phyloP scores from a whole-genome alignment of 2,329 filamentous ascomycete genomes.

The Meredithiella fracta region DNA sequence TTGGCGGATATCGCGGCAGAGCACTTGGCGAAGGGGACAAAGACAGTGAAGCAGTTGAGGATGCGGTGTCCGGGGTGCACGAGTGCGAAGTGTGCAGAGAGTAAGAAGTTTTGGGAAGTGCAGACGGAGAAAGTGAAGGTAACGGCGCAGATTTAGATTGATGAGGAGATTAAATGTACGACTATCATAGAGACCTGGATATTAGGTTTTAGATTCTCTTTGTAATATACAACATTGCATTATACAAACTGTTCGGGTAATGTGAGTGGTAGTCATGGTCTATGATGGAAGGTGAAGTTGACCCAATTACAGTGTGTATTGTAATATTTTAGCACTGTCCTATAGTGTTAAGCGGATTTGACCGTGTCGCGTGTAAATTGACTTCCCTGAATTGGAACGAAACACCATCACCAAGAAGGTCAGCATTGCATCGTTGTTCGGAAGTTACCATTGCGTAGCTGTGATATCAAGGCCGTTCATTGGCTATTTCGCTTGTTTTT shows the following conservation, averaged over 20 bases:
- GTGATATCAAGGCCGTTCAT: too few species aligned
- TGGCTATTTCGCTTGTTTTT: too few species aligned
- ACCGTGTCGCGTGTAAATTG: slow-evolving; percentile 5
- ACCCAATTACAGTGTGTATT: too few species aligned
- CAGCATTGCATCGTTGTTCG: too few species aligned
- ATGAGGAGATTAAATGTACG: neutral
- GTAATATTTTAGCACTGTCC: too few species aligned
- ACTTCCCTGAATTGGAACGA: neutral
- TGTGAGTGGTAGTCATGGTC: neutral
- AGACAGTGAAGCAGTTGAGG: slow-evolving; percentile 70
- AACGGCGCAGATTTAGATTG: neutral
- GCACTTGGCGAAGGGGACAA: slow-evolving; percentile 52
- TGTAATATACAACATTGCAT: neutral
- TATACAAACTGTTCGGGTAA: too few species aligned
- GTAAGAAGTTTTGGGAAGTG: slow-evolving; percentile 46
- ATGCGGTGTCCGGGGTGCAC: slow-evolving; percentile 86
- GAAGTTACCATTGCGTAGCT: neutral
- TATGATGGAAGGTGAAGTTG: too few species aligned
- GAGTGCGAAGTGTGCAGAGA: slow-evolving; percentile 72
- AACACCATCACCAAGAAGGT: too few species aligned
- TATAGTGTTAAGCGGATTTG: slow-evolving; percentile 9
- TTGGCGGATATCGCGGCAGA: slow-evolving; percentile 71
- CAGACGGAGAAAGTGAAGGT: slow-evolving; percentile 7
- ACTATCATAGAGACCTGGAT: neutral
- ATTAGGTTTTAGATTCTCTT: neutral